Evolutionary conservation across 805 yeast genomes (phyloP).

Genomic region (Diddensiella caesifluorescens): DNA sequence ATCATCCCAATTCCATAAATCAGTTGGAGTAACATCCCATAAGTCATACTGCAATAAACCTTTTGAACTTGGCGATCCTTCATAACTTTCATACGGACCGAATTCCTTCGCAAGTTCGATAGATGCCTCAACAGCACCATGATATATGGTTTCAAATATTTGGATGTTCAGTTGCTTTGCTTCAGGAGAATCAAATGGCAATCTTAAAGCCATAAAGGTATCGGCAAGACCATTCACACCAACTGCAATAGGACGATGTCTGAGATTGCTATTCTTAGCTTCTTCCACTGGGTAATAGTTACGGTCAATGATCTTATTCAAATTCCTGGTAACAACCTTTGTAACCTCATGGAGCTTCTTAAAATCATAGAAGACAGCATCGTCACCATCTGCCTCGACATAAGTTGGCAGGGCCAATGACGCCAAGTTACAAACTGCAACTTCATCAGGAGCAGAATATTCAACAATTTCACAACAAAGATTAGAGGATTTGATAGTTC

Average conservation of each 20-base stretch:
- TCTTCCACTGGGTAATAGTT: slow-evolving; percentile 73
- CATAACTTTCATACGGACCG: slow-evolving; percentile 68
- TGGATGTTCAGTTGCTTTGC: slow-evolving; percentile 68
- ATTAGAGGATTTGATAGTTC: slow-evolving; percentile 85
- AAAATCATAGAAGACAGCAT: slow-evolving; percentile 54
- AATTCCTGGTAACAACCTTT: slow-evolving; percentile 67
- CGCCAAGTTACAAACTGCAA: slow-evolving; percentile 91
- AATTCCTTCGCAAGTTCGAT: slow-evolving; percentile 61
- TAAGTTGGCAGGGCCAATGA: slow-evolving; percentile 84
- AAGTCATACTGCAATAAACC: slow-evolving; percentile 80
- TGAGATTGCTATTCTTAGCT: slow-evolving; percentile 63
- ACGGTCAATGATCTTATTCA: slow-evolving; percentile 76
- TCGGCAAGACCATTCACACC: slow-evolving; percentile 97
- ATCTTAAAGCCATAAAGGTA: slow-evolving; percentile 61
- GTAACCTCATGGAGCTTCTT: slow-evolving; percentile 62
- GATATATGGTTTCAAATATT: slow-evolving; percentile 91
- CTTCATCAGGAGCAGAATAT: slow-evolving; percentile 78
- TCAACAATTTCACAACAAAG: slow-evolving; percentile 89
- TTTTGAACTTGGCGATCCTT: slow-evolving; percentile 80
- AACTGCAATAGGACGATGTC: slow-evolving; percentile 82
- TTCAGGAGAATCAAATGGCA: slow-evolving; percentile 74
- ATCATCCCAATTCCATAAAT: slow-evolving; percentile 75
- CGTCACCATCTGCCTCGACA: slow-evolving; percentile 44
- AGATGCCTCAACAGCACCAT: slow-evolving; percentile 82
- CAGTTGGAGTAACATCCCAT: slow-evolving; percentile 70